Conservation (phyloP, 2,329 filamentous ascomycete genomes). For the Raffaelea ambrosiae region DNA sequence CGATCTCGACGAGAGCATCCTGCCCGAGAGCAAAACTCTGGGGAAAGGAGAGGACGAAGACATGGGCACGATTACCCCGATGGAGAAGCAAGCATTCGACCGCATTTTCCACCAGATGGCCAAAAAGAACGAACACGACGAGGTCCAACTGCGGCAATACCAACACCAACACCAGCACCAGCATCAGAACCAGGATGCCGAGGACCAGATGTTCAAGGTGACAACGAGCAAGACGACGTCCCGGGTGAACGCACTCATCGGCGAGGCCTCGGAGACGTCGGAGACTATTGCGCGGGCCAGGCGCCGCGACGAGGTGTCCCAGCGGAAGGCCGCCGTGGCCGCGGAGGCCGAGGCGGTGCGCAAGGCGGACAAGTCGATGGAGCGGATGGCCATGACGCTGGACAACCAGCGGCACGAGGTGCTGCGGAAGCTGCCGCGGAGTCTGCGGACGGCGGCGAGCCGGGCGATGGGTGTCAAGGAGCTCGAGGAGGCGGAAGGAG, state of each 20-base stretch:
- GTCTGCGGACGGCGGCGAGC: conserved; percentile 28
- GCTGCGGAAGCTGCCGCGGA: conserved; percentile 30
- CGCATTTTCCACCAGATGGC: conserved; percentile 50
- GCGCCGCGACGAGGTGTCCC: not conserved
- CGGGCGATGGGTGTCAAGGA: conserved; percentile 27
- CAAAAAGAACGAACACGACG: not conserved
- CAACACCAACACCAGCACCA: no score
- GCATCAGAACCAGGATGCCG: no score
- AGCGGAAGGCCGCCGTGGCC: not conserved
- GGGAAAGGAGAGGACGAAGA: conserved; percentile 6
- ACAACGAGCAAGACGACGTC: not conserved
- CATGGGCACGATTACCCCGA: conserved; percentile 47
- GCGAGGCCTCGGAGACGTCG: conserved; percentile 8
- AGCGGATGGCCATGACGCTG: not conserved
- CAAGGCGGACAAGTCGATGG: not conserved
- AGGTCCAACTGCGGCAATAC: no score
- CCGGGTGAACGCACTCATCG: conserved; percentile 13
- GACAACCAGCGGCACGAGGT: conserved; percentile 22
- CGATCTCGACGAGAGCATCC: conserved; percentile 23
- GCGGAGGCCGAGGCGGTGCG: conserved; percentile 1
- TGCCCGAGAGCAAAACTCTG: conserved; percentile 11
- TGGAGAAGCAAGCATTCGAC: conserved; percentile 40
- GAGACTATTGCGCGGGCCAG: not conserved
- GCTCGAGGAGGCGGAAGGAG: not conserved
- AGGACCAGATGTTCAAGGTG: not conserved